Base-by-base conservation (phyloP, 106 monocot genomes). In the Cymbidium sinense region DNA sequence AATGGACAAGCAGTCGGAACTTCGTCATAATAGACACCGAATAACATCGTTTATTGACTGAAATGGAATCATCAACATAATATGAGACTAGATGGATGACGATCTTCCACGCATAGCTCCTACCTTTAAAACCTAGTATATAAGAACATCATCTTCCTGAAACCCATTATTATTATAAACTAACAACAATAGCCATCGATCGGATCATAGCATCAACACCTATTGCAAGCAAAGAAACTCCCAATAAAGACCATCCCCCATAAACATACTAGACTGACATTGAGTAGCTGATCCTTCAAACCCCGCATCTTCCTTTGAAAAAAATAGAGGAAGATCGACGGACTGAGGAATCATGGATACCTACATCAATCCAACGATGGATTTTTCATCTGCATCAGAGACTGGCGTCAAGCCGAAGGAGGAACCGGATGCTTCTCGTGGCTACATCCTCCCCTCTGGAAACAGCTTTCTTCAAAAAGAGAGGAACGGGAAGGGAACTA, bases 261-360 rank as follows among this genome's bases (percentile, higher is more conserved):
- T 52, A 52, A 20, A 20, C 51, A 15, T 8, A 11, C 64, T 25
- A 64, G 5, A 67, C 33, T 3, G 9, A 29, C 33, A 67, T 33
- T 33, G 15, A 67, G 13, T 67, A 15, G 11, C 13, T 33, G 67
- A 67, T 67, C 33, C 67, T 67, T 67, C 33, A 67, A 33, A 67
- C 28, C 15, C 67, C 23, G 58, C 23, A 58, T 67, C 31, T 73
- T 67, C 86, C 86, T 76, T 67, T 73, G 72, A 74, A 83, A 86
- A 86, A 83, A 83, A 83, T 77, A 86, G 76, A 78, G 85, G 81
- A 85, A 85, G 81, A 70, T 50, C 54, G 12, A 18, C n/a, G 28
- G 31, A 67, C 23, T 67, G 67, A 43, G 4, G 43, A 28, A 25
- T 44, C 23, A 43, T 27, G 7, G 30, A 50, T 50, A 19, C 31